Evolutionary conservation across 345 rosid genomes (phyloP), one percentile per base, ranked within the genome.

Genomic region (Sisymbrium irio): DNA sequence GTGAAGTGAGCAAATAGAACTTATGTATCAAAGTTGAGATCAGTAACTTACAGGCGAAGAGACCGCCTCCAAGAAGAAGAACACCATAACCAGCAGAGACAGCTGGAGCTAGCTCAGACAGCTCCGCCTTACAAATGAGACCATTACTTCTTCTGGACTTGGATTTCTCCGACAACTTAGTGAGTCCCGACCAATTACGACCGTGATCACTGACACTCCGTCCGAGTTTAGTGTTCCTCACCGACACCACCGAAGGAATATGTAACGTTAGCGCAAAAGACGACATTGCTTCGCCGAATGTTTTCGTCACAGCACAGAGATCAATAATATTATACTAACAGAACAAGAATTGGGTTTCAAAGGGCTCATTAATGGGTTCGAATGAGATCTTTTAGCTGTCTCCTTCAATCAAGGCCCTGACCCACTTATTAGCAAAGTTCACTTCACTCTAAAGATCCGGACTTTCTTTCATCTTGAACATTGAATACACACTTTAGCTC

Each of bases 51-150:
- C 97, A 88, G 55, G 97, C 96, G 71, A 86, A 88, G 79, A 88
- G 82, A 58, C 96, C 96, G 51, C 97, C 96, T 41, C 87, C 82
- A 49, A 90, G 72, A 27, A 93, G 93, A 35, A 90, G 79, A 46
- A 60, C 59, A 20, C 93, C 98, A 60, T 93, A 93, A 49, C 85
- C 79, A 42, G 90, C 90, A 55, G 95, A 84, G 14, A 85, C 79
- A 19, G 70, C 82, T 0, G 95, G 89, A 25, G 91, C 93, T 45
- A 88, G 80, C 68, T 88, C 97, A 3, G 76, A 58, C 47, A 87
- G 59, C 79, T 86, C 87, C 64, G 88, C 86, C 74, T 80, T 83
- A 73, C 91, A 85, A 69, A 64, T 51, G 11, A 77, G 59, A 50
- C 71, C 73, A 61, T 69, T 22, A 18, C 74, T 60, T 22, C 76